Evolutionary conservation across 2,329 filamentous ascomycete genomes (phyloP).

Genomic region (Fusarium secorum): DNA sequence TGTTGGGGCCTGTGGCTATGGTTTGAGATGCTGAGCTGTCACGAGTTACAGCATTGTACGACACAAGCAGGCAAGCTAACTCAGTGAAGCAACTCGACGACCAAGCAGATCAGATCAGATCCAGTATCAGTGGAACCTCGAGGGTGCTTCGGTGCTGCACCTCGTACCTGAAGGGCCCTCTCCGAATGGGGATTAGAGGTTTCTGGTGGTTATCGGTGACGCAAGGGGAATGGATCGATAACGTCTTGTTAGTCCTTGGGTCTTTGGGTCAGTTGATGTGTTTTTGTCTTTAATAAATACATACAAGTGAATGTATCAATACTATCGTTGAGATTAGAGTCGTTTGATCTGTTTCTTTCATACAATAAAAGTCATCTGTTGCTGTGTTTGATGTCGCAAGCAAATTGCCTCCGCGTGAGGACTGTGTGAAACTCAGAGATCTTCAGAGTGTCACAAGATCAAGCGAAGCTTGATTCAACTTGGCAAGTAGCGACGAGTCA

Average conservation of each 20-base stretch:
- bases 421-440: not conserved
- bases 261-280: conserved; percentile 26
- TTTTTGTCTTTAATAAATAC: not conserved
- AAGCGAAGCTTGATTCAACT: not conserved
- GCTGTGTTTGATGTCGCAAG: not conserved
- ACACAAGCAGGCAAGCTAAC: conserved; percentile 5
- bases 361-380: conserved; percentile 14
- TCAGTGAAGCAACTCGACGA: conserved; percentile 16
- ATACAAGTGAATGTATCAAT: not conserved
- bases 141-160: conserved; percentile 1
- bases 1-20: conserved; percentile 1
- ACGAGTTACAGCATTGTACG: conserved; percentile 23
- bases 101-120: not conserved
- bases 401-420: conserved; percentile 11
- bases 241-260: conserved; percentile 9
- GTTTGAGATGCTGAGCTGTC: conserved; percentile 18
- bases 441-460: conserved; percentile 26
- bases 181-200: conserved; percentile 31
- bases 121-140: conserved; percentile 18
- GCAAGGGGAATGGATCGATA: conserved; percentile 23
- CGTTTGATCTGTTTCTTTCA: conserved; percentile 24
- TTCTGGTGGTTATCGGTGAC: conserved; percentile 23
- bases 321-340: not conserved
- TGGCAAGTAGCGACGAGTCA: not conserved
- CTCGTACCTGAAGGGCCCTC: conserved; percentile 15